Percentiles rank a stretch among this genome's conserved stretches.
Evolutionary conservation across 495 filamentous ascomycete genomes (phyloP).

Genomic region (Penicillium fimorum): DNA sequence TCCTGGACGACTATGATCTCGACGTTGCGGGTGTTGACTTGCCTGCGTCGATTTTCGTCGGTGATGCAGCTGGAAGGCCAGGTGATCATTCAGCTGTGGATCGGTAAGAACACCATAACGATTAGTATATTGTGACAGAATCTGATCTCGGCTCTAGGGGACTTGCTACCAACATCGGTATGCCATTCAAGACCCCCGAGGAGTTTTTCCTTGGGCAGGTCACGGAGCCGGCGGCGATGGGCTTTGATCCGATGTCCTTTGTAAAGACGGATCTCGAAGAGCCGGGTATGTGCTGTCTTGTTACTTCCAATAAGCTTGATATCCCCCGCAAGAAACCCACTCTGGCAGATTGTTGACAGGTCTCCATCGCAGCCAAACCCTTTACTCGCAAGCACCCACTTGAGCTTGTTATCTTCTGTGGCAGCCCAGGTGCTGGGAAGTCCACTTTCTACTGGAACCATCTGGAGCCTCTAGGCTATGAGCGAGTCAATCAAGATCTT

Average conservation of each 20-base stretch:
- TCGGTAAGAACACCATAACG: slow-evolving; percentile 46
- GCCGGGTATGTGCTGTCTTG: slow-evolving; percentile 27
- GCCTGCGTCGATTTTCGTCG: slow-evolving; percentile 74
- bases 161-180: slow-evolving; percentile 77
- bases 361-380: slow-evolving; percentile 10
- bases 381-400: slow-evolving; percentile 63
- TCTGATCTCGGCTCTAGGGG: slow-evolving; percentile 39
- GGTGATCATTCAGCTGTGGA: slow-evolving; percentile 78
- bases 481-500: slow-evolving; percentile 84
- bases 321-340: neutral
- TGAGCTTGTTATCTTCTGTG: slow-evolving; percentile 83
- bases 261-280: slow-evolving; percentile 38
- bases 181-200: slow-evolving; percentile 82
- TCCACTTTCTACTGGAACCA: slow-evolving; percentile 83
- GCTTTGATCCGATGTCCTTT: slow-evolving; percentile 65
- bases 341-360: neutral
- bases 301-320: neutral
- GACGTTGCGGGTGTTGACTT: slow-evolving; percentile 63
- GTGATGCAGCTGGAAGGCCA: slow-evolving; percentile 74
- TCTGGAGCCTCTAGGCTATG: slow-evolving; percentile 76
- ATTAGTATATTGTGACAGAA: neutral
- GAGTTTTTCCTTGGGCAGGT: slow-evolving; percentile 77
- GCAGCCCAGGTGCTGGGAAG: slow-evolving; percentile 86
- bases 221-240: slow-evolving; percentile 58
- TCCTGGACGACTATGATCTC: slow-evolving; percentile 71